These are phyloP conservation scores for Stenocarpella maydis DNA, from an alignment of 2,329 filamentous ascomycete genomes.

Conservation along the genomic window DNA sequence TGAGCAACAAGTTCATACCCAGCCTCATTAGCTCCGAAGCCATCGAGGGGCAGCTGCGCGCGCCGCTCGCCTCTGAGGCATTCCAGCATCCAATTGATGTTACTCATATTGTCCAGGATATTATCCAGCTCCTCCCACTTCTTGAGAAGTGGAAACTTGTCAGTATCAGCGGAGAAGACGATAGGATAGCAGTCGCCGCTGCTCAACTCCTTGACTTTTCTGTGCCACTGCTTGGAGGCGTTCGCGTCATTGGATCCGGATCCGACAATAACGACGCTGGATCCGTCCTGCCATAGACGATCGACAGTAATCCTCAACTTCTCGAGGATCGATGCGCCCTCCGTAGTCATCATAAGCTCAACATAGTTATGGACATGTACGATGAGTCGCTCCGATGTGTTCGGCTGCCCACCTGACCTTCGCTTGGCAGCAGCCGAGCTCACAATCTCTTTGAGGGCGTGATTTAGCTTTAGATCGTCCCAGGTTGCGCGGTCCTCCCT, in stretches of 20 bases:
- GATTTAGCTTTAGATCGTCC: constrained; percentile 68
- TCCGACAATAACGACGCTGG: constrained; percentile 80
- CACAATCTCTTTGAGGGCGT: constrained; percentile 65
- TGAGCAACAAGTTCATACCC: constrained; percentile 8
- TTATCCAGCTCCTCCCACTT: constrained; percentile 46
- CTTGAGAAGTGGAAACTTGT: constrained; percentile 26
- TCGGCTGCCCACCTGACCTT: constrained; percentile 37
- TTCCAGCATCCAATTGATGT: constrained; percentile 56
- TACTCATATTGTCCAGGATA: constrained; percentile 55
- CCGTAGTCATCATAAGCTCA: constrained; percentile 74
- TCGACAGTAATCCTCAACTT: constrained; percentile 77
- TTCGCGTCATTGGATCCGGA: constrained; percentile 69
- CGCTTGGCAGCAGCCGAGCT: constrained; percentile 52
- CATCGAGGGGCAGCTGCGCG: constrained; percentile 28
- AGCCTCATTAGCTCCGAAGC: constrained; percentile 7
- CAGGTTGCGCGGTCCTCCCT: constrained; percentile 56
- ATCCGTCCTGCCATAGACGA: constrained; percentile 73
- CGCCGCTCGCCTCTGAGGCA: constrained; percentile 44
- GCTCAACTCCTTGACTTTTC: constrained; percentile 44
- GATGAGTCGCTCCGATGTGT: constrained; percentile 59
- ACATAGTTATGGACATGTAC: constrained; percentile 84
- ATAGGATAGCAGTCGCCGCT: constrained; percentile 43
- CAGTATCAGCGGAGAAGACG: constrained; percentile 26
- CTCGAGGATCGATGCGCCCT: constrained; percentile 74
- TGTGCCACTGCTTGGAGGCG: constrained; percentile 39